Percentiles rank a stretch among this genome's conserved stretches.
These are phyloP conservation scores for Glaciozyma antarctica DNA, from an alignment of 768 basidiomycete genomes.

Conservation along the genomic window DNA sequence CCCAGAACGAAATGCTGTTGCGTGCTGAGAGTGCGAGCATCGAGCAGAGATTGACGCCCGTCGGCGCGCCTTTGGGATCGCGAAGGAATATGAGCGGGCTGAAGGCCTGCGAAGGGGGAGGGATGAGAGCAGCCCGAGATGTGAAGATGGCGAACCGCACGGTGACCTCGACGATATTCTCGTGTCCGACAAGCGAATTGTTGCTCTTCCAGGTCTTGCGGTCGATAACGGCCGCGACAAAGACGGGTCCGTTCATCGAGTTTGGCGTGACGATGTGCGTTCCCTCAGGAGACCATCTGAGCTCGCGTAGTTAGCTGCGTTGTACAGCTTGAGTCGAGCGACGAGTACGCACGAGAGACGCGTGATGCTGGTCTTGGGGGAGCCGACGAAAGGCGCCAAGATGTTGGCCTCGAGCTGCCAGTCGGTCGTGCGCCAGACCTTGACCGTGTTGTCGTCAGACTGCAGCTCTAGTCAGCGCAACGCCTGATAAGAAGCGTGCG, in stretches of 20 bases:
- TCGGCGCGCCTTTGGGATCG: conserved; percentile 46
- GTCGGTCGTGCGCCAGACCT: conserved; percentile 90
- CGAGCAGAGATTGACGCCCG: conserved; percentile 65
- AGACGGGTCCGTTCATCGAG: conserved; percentile 94
- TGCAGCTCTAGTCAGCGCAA: conserved; percentile 39
- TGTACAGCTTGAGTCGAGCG: background rate
- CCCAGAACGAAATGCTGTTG: conserved; percentile 88
- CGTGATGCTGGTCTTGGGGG: conserved; percentile 77
- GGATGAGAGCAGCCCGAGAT: background rate
- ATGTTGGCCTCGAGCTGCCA: conserved; percentile 81
- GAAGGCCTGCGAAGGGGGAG: conserved; percentile 52
- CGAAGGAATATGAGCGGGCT: conserved; percentile 90
- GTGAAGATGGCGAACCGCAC: conserved; percentile 3
- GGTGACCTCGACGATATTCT: conserved; percentile 65
- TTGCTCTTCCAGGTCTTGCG: conserved; percentile 74
- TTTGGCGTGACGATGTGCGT: conserved; percentile 96
- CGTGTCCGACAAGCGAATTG: conserved; percentile 90
- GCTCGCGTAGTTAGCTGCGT: background rate
- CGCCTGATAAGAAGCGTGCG: background rate
- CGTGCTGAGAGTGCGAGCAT: conserved; percentile 91
- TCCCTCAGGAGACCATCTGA: conserved; percentile 98
- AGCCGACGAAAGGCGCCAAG: conserved; percentile 81
- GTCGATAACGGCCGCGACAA: conserved; percentile 91
- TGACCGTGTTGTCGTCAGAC: conserved; percentile 91
- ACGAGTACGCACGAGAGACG: conserved; percentile 14